These are phyloP conservation scores for Actinidia polygama DNA, from an alignment of 179 eudicot genomes.

Conservation along the genomic window DNA sequence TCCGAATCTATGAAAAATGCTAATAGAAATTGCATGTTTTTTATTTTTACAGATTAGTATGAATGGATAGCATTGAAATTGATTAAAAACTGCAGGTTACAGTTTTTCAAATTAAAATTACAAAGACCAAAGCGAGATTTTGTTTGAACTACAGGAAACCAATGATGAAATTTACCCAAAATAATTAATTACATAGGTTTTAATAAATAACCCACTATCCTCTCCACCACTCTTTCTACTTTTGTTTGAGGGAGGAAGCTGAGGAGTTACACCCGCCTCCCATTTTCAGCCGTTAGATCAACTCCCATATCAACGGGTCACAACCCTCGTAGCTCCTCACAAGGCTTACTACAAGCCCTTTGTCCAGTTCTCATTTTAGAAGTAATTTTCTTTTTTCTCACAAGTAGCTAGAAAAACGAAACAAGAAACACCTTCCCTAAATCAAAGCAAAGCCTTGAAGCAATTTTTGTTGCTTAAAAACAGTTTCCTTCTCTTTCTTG, in stretches of 20 bases:
- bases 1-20: background rate
- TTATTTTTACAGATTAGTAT: background rate
- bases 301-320: conserved; percentile 22
- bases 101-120: too few species aligned
- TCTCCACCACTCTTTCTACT: conserved; percentile 19
- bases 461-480: conserved; percentile 18
- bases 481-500: background rate
- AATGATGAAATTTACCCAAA: background rate
- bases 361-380: background rate
- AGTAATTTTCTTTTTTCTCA: background rate
- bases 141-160: background rate
- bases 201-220: background rate
- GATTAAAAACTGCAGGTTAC: too few species aligned
- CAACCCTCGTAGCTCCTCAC: background rate
- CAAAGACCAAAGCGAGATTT: background rate
- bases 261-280: conserved; percentile 32
- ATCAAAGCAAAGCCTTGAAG: background rate
- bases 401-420: background rate
- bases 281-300: conserved; percentile 31
- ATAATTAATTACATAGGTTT: background rate
- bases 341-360: conserved; percentile 19
- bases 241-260: conserved; percentile 31
- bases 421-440: background rate
- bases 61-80: background rate
- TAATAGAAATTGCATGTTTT: background rate